These are phyloP conservation scores for Citrus unshiu DNA, from an alignment of 345 rosid genomes.

Conservation along the genomic window DNA sequence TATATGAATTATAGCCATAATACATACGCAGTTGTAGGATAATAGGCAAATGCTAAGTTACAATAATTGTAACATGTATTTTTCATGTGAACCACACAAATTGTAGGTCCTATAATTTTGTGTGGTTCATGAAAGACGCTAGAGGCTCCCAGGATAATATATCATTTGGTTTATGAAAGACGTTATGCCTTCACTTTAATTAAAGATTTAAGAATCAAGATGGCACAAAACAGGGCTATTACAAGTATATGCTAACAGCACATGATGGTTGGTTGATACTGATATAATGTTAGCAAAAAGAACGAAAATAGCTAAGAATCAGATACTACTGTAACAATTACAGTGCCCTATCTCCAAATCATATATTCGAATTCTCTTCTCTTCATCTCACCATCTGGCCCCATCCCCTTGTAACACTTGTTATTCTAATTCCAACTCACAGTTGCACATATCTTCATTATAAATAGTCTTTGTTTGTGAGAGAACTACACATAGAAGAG, in stretches of 20 bases:
- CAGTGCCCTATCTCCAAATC: background rate
- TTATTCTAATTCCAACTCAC: slow-evolving; percentile 17
- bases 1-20: too few relatives aligned
- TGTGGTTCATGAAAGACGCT: too few relatives aligned
- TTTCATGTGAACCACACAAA: too few relatives aligned
- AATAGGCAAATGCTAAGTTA: too few relatives aligned
- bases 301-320: background rate
- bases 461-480: background rate
- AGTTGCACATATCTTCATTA: background rate
- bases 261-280: too few relatives aligned
- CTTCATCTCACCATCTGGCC: background rate
- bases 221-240: background rate
- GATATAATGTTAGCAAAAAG: background rate
- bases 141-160: too few relatives aligned
- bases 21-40: too few relatives aligned
- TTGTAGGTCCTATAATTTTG: too few relatives aligned
- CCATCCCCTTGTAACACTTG: slow-evolving; percentile 1
- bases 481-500: background rate
- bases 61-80: too few relatives aligned
- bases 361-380: slow-evolving; percentile 11
- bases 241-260: background rate
- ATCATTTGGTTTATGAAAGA: background rate
- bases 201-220: background rate
- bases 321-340: background rate
- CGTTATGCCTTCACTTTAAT: background rate